phyloP scores from a whole-genome alignment of 2,329 filamentous ascomycete species.

The Hymenoscyphus salicellus region DNA sequence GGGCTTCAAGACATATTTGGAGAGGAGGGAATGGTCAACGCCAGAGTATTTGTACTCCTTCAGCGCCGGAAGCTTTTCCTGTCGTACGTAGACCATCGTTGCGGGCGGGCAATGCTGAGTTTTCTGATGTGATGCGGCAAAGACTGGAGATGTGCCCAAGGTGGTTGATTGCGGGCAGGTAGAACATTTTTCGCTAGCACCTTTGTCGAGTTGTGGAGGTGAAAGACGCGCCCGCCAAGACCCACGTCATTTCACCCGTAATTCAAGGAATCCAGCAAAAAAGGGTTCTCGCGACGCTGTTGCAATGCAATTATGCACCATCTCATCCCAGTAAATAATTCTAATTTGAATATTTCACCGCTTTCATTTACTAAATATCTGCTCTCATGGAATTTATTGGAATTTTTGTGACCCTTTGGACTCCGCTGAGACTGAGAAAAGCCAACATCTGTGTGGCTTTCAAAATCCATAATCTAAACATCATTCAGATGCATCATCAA shows the following conservation, averaged over 20 bases:
- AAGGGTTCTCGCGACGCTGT: neutral
- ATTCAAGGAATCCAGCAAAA: constrained; percentile 11
- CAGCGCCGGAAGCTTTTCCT: constrained; percentile 82
- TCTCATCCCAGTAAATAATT: neutral
- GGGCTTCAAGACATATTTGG: constrained; percentile 91
- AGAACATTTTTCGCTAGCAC: neutral
- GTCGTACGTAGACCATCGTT: constrained; percentile 90
- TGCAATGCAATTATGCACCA: neutral
- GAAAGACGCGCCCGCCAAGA: constrained; percentile 19
- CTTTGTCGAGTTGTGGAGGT: constrained; percentile 8
- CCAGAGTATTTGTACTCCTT: constrained; percentile 93
- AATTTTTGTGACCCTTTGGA: constrained; percentile 15
- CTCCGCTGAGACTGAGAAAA: constrained; percentile 12
- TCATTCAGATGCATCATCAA: constrained; percentile 28
- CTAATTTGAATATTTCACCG: neutral
- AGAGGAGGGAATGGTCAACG: constrained; percentile 85
- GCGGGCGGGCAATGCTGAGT: constrained; percentile 12
- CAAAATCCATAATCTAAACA: constrained; percentile 32
- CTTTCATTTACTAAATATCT: neutral
- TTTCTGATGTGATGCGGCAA: neutral
- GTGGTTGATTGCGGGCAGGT: neutral
- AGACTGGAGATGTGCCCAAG: neutral
- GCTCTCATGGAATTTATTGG: constrained; percentile 12
- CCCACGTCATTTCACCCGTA: constrained; percentile 18
- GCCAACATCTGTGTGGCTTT: constrained; percentile 16